These are phyloP conservation scores for Fusarium sp. DNA, from an alignment of 2,329 filamentous ascomycete genomes.

Conservation along the genomic window DNA sequence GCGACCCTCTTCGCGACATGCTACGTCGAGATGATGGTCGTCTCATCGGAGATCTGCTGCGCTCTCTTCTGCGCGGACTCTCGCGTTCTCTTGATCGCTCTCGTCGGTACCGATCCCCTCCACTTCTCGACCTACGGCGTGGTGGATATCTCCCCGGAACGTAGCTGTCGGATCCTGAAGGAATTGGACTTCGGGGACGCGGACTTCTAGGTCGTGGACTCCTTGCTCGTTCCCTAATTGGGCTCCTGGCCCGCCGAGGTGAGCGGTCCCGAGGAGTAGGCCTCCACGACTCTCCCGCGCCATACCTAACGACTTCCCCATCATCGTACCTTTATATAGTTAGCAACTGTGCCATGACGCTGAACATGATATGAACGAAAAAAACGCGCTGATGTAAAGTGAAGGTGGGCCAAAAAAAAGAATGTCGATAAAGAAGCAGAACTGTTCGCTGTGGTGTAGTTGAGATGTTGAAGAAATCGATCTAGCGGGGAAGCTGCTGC, in stretches of 20 bases:
- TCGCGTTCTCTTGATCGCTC: slow-evolving; percentile 57
- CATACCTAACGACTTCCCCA: slow-evolving; percentile 71
- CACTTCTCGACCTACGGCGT: slow-evolving; percentile 57
- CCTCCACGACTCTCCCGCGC: slow-evolving; percentile 71
- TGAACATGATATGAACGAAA: neutral
- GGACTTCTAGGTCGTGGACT: slow-evolving; percentile 56
- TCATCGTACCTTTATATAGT: slow-evolving; percentile 65
- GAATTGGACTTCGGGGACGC: slow-evolving; percentile 52
- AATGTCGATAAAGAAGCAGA: neutral
- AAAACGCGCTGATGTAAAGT: slow-evolving; percentile 7
- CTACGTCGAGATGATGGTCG: slow-evolving; percentile 55
- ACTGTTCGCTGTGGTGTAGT: neutral
- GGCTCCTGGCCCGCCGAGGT: slow-evolving; percentile 52
- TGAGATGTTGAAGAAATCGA: neutral
- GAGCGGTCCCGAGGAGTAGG: slow-evolving; percentile 67
- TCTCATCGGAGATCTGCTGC: slow-evolving; percentile 52
- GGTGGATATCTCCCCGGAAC: slow-evolving; percentile 58
- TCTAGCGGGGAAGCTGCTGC: neutral
- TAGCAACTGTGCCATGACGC: slow-evolving; percentile 10
- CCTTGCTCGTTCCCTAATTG: slow-evolving; percentile 46
- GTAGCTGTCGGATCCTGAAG: slow-evolving; percentile 58
- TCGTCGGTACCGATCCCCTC: slow-evolving; percentile 56
- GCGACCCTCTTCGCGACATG: slow-evolving; percentile 52
- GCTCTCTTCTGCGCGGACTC: slow-evolving; percentile 52
- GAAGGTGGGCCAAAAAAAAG: slow-evolving; percentile 1